These are phyloP conservation scores for Calonectria multiphialidica DNA, from an alignment of 2,329 filamentous ascomycete species.

Conservation along the genomic window DNA sequence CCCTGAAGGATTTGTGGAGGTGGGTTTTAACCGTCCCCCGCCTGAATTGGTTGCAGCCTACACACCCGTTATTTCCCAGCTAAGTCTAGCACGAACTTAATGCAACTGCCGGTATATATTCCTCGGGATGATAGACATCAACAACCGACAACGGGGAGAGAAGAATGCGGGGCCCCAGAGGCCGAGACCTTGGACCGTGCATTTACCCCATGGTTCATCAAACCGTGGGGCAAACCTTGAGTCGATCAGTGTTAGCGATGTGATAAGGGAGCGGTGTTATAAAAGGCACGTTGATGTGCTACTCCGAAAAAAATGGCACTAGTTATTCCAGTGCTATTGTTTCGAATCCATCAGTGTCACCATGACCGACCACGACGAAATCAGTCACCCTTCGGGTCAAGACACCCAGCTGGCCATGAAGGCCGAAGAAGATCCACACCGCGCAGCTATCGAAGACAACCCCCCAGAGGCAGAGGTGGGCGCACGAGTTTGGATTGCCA, in stretches of 20 bases:
- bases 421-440: background rate
- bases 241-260: background rate
- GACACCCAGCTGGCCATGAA: background rate
- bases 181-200: slow-evolving; percentile 9
- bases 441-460: background rate
- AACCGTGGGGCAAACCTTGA: slow-evolving; percentile 4
- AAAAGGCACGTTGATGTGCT: background rate
- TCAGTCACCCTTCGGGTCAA: background rate
- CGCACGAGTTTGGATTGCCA: background rate
- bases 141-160: background rate
- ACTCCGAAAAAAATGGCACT: too few species aligned
- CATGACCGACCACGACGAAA: background rate
- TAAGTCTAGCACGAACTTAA: background rate
- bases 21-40: slow-evolving; percentile 2
- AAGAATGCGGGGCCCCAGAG: slow-evolving; percentile 12
- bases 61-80: background rate
- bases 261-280: background rate
- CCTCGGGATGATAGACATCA: background rate
- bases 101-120: background rate
- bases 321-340: background rate
- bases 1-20: background rate
- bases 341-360: background rate
- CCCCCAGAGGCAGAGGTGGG: background rate
- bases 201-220: background rate
- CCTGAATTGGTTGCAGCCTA: background rate